These are phyloP conservation scores for Delphinella strobiligena DNA, from an alignment of 2,329 filamentous ascomycete genomes.

Conservation along the genomic window DNA sequence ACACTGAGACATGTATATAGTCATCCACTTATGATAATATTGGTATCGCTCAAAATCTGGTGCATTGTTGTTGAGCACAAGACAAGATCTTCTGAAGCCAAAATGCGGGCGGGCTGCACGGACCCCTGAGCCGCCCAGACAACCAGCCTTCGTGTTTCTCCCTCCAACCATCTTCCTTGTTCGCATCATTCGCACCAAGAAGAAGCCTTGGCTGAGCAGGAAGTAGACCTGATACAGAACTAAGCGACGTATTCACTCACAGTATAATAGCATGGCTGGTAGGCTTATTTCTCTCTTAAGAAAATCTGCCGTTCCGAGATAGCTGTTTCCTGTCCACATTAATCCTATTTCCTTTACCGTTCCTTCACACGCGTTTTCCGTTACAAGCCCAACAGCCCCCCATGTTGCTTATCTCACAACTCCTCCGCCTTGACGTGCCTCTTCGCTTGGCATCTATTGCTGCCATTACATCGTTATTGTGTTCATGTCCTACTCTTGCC, in stretches of 20 bases:
- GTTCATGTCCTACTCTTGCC: constrained; percentile 27
- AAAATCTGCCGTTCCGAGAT: not conserved
- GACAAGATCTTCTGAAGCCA: no score
- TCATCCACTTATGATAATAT: no score
- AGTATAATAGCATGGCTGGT: not conserved
- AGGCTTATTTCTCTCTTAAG: not conserved
- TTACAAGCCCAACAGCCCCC: not conserved
- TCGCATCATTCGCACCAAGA: not conserved
- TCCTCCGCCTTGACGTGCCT: constrained; percentile 8
- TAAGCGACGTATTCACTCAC: not conserved
- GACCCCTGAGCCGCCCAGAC: no score
- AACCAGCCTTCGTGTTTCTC: no score
- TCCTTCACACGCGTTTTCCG: not conserved
- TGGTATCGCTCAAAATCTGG: no score
- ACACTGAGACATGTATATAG: no score
- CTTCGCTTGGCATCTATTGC: constrained; percentile 26
- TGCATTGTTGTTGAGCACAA: no score
- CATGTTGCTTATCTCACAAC: constrained; percentile 3
- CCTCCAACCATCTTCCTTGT: no score
- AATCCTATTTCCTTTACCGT: not conserved
- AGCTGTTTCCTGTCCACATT: not conserved
- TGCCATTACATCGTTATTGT: constrained; percentile 23
- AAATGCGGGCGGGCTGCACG: no score
- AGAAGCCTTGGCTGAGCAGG: not conserved
- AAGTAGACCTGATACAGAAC: not conserved